A percentile compares a stretch with the other conserved stretches of the same genome.
phyloP scores from a whole-genome alignment of 169 alveolate genomes.

The Plasmodium reichenowi region DNA sequence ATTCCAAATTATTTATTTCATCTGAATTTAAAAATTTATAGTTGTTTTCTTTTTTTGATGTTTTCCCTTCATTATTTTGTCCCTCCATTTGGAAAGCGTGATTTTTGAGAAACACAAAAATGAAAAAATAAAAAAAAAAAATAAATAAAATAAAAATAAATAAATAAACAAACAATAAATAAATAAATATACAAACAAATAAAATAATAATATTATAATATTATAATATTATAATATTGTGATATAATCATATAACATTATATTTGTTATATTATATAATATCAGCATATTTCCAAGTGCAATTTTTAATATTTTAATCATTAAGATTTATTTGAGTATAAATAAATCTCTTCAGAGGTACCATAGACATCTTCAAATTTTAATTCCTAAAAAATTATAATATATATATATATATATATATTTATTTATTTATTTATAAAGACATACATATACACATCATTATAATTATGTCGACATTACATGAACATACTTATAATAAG shows the following conservation, averaged over 20 bases:
- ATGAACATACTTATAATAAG: no score
- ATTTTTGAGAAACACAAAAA: neutral
- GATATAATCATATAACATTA: no score
- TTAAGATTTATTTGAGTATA: slow-evolving; percentile 30
- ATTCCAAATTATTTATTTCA: slow-evolving; percentile 67
- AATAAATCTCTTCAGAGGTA: slow-evolving; percentile 40
- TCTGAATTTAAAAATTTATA: slow-evolving; percentile 64
- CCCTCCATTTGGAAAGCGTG: slow-evolving; percentile 38
- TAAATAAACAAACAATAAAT: neutral
- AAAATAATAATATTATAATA: neutral
- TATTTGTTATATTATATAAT: no score
- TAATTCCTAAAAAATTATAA: slow-evolving; percentile 25
- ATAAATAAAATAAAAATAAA: neutral
- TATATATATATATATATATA: neutral
- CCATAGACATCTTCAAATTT: slow-evolving; percentile 77
- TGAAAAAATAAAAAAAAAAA: neutral
- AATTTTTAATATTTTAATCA: neutral
- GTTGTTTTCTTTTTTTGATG: slow-evolving; percentile 33
- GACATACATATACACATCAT: no score
- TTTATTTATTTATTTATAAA: no score
- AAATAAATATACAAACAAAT: neutral
- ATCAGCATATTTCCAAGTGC: no score
- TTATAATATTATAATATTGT: neutral
- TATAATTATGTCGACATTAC: no score
- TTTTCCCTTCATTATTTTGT: slow-evolving; percentile 2